Evolutionary conservation across 495 filamentous ascomycete species (phyloP).

Genomic region (Podospora pseudoanserina): DNA sequence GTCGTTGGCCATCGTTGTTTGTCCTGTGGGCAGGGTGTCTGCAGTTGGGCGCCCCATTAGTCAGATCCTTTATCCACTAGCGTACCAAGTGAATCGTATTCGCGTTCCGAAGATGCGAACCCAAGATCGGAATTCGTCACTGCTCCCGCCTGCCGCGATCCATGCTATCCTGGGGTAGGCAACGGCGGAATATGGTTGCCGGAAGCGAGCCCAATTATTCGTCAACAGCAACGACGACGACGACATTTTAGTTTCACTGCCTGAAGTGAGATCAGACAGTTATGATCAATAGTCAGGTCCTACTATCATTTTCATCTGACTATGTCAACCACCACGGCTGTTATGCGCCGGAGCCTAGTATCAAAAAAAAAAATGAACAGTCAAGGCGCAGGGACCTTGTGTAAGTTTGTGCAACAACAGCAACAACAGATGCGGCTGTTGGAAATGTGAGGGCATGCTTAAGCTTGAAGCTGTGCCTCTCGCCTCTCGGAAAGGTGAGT

Average conservation of each 20-base stretch:
- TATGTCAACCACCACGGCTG: background rate
- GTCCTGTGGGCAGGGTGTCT: background rate
- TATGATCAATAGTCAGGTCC: background rate
- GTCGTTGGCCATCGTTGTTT: background rate
- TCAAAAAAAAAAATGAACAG: background rate
- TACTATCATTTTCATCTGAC: background rate
- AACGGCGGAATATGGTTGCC: background rate
- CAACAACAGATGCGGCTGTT: background rate
- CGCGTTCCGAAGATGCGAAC: slow-evolving; percentile 9
- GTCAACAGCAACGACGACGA: background rate
- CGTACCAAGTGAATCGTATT: slow-evolving; percentile 20
- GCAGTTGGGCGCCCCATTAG: slow-evolving; percentile 7
- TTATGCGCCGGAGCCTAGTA: background rate
- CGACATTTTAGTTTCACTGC: background rate
- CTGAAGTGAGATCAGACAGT: background rate
- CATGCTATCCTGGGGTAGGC: background rate
- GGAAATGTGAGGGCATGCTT: background rate
- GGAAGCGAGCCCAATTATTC: background rate
- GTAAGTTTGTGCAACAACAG: background rate
- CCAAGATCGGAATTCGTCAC: slow-evolving; percentile 7
- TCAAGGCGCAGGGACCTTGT: background rate
- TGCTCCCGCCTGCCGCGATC: background rate
- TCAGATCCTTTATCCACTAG: slow-evolving; percentile 22
- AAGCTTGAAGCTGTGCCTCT: slow-evolving; percentile 5
- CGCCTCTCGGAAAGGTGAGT: slow-evolving; percentile 3